phyloP scores from a whole-genome alignment of 805 yeast species.

The Trichomonascus vanleenenianus region DNA sequence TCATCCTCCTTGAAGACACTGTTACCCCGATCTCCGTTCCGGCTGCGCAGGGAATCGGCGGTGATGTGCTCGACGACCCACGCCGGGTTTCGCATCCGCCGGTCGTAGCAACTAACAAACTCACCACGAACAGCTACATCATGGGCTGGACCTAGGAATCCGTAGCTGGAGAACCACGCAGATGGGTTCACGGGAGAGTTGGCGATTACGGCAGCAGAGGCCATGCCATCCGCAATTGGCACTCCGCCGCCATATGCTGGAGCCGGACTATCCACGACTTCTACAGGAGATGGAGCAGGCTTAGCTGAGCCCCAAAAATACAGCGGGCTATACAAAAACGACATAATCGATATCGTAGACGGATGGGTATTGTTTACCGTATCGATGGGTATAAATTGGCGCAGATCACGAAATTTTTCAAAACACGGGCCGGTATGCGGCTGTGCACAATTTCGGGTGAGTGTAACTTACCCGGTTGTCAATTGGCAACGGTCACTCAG shows the following conservation, averaged over 20 bases:
- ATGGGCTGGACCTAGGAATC: conserved; percentile 92
- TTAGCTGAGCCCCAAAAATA: conserved; percentile 5
- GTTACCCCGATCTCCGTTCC: conserved; percentile 60
- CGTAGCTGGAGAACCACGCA: conserved; percentile 75
- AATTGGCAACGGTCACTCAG: too few species aligned
- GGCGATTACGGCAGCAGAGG: conserved; percentile 13
- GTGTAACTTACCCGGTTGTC: too few species aligned
- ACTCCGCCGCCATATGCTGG: neutral
- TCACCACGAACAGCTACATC: conserved; percentile 69
- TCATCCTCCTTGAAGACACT: conserved; percentile 87
- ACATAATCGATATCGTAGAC: too few species aligned
- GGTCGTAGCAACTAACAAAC: conserved; percentile 78
- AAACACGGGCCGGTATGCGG: too few species aligned
- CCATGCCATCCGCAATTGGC: conserved; percentile 1
- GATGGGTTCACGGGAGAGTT: conserved; percentile 49
- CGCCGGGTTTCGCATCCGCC: conserved; percentile 74
- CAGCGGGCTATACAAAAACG: conserved; percentile 1
- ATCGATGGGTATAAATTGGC: too few species aligned
- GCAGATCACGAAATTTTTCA: too few species aligned
- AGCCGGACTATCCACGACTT: neutral
- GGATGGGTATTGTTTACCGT: too few species aligned
- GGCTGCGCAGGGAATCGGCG: conserved; percentile 46
- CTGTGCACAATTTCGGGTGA: too few species aligned
- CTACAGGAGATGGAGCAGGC: neutral
- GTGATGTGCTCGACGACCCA: conserved; percentile 82